Percentiles rank a stretch among this genome's conserved stretches.
Evolutionary conservation across 1,284 basidiomycete species (phyloP).

Genomic region (Cryptococcus sp.): DNA sequence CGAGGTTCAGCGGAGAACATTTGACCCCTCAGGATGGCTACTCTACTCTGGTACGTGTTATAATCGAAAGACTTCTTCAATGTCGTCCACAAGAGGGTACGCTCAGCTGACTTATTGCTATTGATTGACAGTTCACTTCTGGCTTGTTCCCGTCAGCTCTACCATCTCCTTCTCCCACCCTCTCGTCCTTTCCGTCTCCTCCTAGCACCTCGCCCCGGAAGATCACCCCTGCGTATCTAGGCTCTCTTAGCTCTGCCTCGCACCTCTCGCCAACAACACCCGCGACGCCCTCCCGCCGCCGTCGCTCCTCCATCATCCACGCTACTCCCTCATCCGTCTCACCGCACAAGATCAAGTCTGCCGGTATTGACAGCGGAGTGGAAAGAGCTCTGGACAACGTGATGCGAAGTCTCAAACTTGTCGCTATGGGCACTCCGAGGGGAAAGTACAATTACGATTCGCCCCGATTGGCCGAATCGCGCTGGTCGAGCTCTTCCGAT

Average conservation of each 20-base stretch:
- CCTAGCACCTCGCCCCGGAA: constrained; percentile 5
- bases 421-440: constrained; percentile 21
- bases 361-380: constrained; percentile 19
- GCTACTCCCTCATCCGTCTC: constrained; percentile 21
- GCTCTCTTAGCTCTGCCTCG: not conserved
- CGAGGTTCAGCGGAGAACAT: constrained; percentile 15
- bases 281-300: constrained; percentile 15
- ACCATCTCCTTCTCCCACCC: constrained; percentile 10
- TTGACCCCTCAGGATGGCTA: constrained; percentile 19
- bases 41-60: constrained; percentile 12
- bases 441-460: constrained; percentile 8
- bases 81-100: too few species aligned
- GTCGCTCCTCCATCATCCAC: constrained; percentile 27
- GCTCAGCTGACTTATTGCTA: too few species aligned
- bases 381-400: constrained; percentile 33
- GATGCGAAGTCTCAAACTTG: constrained; percentile 26
- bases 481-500: constrained; percentile 32
- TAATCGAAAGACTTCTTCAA: too few species aligned
- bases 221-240: not conserved
- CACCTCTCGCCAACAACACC: constrained; percentile 9
- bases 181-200: constrained; percentile 20
- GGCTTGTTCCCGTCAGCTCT: constrained; percentile 10
- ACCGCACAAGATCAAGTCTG: constrained; percentile 22
- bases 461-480: constrained; percentile 18
- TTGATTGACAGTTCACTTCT: constrained; percentile 12